phyloP scores from a whole-genome alignment of 2,329 filamentous ascomycete genomes.

The Xylariomycetidae sp. region DNA sequence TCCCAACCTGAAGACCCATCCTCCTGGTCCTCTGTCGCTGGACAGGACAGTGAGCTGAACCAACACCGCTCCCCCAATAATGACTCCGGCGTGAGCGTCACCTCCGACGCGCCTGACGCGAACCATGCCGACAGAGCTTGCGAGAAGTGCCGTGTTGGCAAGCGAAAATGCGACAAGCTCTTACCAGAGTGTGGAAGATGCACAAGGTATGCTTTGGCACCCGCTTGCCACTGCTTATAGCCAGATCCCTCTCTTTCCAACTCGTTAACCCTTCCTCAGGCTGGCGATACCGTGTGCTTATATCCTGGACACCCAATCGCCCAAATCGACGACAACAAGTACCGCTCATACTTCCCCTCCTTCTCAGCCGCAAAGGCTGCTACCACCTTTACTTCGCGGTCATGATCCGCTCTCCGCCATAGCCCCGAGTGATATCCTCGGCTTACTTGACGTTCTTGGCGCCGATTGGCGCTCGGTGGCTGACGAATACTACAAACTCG shows the following conservation, averaged over 20 bases:
- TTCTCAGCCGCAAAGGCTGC: not conserved
- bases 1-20: no score
- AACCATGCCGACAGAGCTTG: conserved; percentile 18
- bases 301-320: not conserved
- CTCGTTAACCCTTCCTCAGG: no score
- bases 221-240: not conserved
- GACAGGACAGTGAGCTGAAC: not conserved
- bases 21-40: no score
- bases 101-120: conserved; percentile 1
- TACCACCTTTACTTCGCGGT: not conserved
- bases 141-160: conserved; percentile 21
- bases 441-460: not conserved
- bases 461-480: not conserved
- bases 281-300: conserved; percentile 1
- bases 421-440: not conserved
- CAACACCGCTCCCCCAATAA: not conserved
- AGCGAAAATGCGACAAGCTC: conserved; percentile 10
- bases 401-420: conserved; percentile 1
- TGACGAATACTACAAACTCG: not conserved
- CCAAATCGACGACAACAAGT: not conserved
- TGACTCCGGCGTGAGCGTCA: conserved; percentile 1
- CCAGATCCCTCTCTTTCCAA: no score
- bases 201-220: not conserved
- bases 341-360: not conserved
- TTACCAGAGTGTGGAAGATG: conserved; percentile 1